Evolutionary conservation across 2,329 filamentous ascomycete species (phyloP), one percentile per base, ranked within the genome.

Genomic region (Knoxdaviesia proteae): DNA sequence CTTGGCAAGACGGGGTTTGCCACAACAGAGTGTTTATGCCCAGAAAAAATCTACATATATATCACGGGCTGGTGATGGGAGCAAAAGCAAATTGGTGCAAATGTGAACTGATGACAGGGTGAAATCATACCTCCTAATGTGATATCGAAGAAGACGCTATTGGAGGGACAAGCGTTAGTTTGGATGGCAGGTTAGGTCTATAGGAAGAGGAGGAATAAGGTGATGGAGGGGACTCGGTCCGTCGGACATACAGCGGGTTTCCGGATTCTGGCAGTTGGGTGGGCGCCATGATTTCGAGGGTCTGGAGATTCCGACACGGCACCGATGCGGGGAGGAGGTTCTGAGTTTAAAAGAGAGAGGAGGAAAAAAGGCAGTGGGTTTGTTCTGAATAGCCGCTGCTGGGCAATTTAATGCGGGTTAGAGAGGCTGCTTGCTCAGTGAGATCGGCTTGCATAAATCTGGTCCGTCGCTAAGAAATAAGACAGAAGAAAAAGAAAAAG

Each of bases 81-180:
- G 2, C 20, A 20, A 20, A 20, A 20, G 20, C 20, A 20, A 20
- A 20, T 20, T 20, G 20, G 20, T 20, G 20, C 20, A 20, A 20
- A 20, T 20, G 20, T 20, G 20, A 20, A 20, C 20, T 20, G 10
- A 36, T 8, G 33, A 32, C 42, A 38, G 9, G 7, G 11, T 36
- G 1, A 48, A 40, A 40, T 60, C 70, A 56, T 59, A 82, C 80
- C 80, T 64, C 82, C 82, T 45, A 90, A 66, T 4, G 81, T 81
- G 46, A 84, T 72, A 58, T 86, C 80, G 59, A 84, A 83, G 63
- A 86, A 82, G 50, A 79, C 74, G 53, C 66, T 69, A 48, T 36
- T 7, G 7, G 32, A 20, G 2, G 20, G 20, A 20, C 20, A 20
- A 20, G 20, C 20, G 20, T 20, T 20, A 20, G 20, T 20, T 20